A percentile compares a stretch with the other conserved stretches of the same genome.
phyloP scores from a whole-genome alignment of 139 green algal species.

The Closterium sp. region DNA sequence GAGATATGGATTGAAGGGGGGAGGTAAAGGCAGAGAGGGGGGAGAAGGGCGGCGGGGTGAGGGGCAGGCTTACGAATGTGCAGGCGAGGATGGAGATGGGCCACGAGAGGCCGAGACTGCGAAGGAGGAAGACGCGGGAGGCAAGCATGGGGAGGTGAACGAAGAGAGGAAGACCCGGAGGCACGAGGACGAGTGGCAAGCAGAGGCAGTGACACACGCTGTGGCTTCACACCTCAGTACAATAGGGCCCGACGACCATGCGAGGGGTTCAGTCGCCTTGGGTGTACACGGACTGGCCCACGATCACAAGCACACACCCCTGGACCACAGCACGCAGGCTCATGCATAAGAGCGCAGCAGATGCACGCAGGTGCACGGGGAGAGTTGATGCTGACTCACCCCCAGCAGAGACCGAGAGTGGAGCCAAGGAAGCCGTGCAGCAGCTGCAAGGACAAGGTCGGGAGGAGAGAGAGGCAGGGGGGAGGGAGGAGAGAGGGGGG shows the following conservation, averaged over 20 bases:
- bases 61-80: not conserved
- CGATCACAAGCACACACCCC: not conserved
- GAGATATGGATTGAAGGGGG: too few species aligned
- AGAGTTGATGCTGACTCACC: not conserved
- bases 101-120: not conserved
- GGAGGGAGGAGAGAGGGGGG: not conserved
- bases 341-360: not conserved
- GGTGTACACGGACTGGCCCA: not conserved
- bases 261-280: not conserved
- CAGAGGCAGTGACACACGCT: too few species aligned
- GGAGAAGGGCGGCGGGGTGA: not conserved
- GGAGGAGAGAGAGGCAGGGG: not conserved
- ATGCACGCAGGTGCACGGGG: too few species aligned
- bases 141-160: too few species aligned
- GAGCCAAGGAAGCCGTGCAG: conserved; percentile 6
- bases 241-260: too few species aligned
- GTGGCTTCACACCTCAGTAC: too few species aligned
- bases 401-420: conserved; percentile 3
- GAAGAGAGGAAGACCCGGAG: not conserved
- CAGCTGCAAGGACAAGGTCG: not conserved
- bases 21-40: too few species aligned
- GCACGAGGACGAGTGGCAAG: not conserved
- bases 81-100: not conserved
- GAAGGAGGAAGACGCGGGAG: too few species aligned
- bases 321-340: not conserved